Evolutionary conservation across 345 rosid genomes (phyloP), one percentile per base, ranked within the genome.

Genomic region (Brassica napus): DNA sequence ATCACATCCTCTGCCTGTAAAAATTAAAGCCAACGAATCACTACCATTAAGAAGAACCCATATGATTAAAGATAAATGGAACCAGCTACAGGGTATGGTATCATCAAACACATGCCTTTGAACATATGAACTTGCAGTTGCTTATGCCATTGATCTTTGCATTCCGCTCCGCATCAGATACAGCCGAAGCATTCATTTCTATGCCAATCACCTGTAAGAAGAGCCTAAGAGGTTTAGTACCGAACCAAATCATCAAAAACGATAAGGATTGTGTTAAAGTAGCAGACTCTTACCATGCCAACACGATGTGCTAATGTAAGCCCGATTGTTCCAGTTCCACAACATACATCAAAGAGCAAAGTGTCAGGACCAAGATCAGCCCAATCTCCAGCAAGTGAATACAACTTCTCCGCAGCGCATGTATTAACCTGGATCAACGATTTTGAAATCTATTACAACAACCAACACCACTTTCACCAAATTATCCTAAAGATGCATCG

Each of bases 141-240:
- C 83, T 89, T 77, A 95, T 87, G 86, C 90, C 92, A 82, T 95
- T 95, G 71, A 90, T 87, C 86, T 88, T 90, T 59, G 99, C 99
- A 80, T 95, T 95, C 58, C 86, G 74, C 62, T 87, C 85, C 16
- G 99, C 99, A 88, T 95, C 98, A 74, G 85, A 86, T 71, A 95
- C 97, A 15, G 99, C 98, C 55, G 99, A 95, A 65, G 94, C 93
- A 81, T 95, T 95, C 97, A 93, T 90, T 87, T 95, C 99, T 82
- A 93, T 88, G 74, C 99, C 99, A 32, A 95, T 84, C 66, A 93
- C 97, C 99, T 91, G 86, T 71, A 78, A 75, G 69, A 77, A 47
- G 18, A 49, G 14, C 67, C 21, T 59, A 49, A 69, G 12, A 57
- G 6, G 39, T 74, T 8, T 54, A 68, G 52, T 58, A 63, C 44